Percentiles rank a stretch among this genome's conserved stretches.
phyloP scores from a whole-genome alignment of 139 green algal genomes.

The Medakamo hakoo region DNA sequence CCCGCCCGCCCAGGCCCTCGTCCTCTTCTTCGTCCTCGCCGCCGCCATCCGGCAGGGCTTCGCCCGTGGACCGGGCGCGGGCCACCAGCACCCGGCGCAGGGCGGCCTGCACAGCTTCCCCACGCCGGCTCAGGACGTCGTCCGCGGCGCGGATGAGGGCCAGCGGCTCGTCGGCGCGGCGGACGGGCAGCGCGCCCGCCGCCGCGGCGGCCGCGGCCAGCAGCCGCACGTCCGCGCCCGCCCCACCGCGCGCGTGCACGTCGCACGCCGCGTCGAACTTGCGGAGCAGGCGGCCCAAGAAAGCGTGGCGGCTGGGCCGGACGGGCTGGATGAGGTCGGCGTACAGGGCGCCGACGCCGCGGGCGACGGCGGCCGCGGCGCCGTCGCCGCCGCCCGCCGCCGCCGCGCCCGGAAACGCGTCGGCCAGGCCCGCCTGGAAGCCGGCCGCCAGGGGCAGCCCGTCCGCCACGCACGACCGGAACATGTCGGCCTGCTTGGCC shows the following conservation, averaged over 20 bases:
- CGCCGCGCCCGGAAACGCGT: slow-evolving; percentile 1
- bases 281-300: slow-evolving; percentile 26
- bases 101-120: slow-evolving; percentile 10
- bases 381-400: slow-evolving; percentile 4
- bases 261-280: slow-evolving; percentile 22
- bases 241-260: slow-evolving; percentile 1
- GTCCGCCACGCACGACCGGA: slow-evolving; percentile 10
- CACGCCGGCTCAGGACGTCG: slow-evolving; percentile 21
- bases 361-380: slow-evolving; percentile 7
- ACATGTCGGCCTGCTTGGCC: slow-evolving; percentile 10
- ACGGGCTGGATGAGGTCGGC: slow-evolving; percentile 18
- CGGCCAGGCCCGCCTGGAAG: slow-evolving; percentile 29
- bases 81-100: neutral
- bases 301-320: slow-evolving; percentile 11
- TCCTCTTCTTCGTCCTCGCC: neutral
- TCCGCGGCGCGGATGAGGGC: slow-evolving; percentile 29
- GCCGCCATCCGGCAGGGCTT: neutral
- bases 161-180: slow-evolving; percentile 42
- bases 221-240: slow-evolving; percentile 6
- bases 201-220: slow-evolving; percentile 24
- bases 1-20: too few relatives aligned
- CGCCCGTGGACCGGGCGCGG: too few relatives aligned
- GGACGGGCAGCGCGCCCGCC: slow-evolving; percentile 32
- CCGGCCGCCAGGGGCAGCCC: slow-evolving; percentile 25
- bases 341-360: slow-evolving; percentile 29